A percentile compares a stretch with the other conserved stretches of the same genome.
Evolutionary conservation across 1,284 basidiomycete species (phyloP).

Genomic region (Marasmius tenuissimus): DNA sequence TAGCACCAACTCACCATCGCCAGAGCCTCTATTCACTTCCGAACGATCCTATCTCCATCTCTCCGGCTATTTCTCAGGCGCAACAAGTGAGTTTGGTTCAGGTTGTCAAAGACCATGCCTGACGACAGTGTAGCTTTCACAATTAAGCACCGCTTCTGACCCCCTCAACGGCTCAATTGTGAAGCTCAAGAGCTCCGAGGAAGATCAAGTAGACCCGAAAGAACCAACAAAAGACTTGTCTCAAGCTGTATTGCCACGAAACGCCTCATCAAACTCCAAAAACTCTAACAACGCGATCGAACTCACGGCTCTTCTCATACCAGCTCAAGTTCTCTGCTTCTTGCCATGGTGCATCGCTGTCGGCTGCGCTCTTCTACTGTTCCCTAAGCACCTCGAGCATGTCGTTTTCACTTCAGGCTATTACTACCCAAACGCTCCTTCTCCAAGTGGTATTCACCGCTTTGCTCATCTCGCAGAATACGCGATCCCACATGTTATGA

Average conservation of each 20-base stretch:
- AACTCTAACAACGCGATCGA: not conserved
- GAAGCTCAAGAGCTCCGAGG: not conserved
- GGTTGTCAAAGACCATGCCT: not conserved
- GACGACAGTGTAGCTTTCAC: not conserved
- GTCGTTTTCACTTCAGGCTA: slow-evolving; percentile 42
- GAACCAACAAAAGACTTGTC: not conserved
- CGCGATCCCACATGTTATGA: slow-evolving; percentile 38
- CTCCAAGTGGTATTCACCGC: slow-evolving; percentile 36
- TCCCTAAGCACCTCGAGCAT: slow-evolving; percentile 35
- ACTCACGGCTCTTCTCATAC: not conserved
- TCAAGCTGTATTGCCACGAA: not conserved
- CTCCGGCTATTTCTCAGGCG: slow-evolving; percentile 2
- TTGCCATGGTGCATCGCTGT: slow-evolving; percentile 49
- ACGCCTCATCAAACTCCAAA: not conserved
- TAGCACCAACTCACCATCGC: too few species aligned
- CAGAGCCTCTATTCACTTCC: slow-evolving; percentile 31
- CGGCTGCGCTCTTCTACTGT: slow-evolving; percentile 41
- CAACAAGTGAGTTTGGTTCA: not conserved
- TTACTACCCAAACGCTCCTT: slow-evolving; percentile 19
- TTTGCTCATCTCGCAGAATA: slow-evolving; percentile 46
- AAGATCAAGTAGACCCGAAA: not conserved
- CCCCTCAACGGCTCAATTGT: not conserved
- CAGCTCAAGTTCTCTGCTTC: slow-evolving; percentile 32
- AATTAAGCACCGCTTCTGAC: not conserved
- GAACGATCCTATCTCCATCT: slow-evolving; percentile 24